These are phyloP conservation scores for Fraxinus cuspidata DNA, from an alignment of 257 asterid genomes.

Conservation along the genomic window DNA sequence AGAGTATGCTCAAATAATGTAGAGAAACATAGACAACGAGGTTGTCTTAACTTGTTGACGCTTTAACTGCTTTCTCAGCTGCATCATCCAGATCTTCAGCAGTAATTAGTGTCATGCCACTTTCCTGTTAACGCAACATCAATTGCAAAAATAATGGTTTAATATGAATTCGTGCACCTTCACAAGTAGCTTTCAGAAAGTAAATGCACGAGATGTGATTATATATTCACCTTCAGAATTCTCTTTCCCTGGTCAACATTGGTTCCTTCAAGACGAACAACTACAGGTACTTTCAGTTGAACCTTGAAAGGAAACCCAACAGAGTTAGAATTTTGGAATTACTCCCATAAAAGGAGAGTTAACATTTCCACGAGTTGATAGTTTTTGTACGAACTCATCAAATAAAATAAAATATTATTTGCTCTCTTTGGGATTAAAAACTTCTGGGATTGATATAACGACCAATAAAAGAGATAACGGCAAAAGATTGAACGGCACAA, in stretches of 20 bases:
- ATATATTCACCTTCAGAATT: constrained; percentile 72
- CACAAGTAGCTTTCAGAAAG: not conserved
- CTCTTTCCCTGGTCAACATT: constrained; percentile 95
- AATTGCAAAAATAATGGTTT: not conserved
- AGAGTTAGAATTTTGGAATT: constrained; percentile 17
- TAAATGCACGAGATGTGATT: not conserved
- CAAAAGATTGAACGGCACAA: not conserved
- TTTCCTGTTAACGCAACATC: constrained; percentile 55
- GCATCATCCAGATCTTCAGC: constrained; percentile 97
- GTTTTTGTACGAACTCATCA: not conserved
- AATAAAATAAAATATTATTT: not conserved
- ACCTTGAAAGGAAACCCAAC: constrained; percentile 47
- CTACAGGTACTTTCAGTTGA: constrained; percentile 87
- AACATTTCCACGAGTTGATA: too few species aligned
- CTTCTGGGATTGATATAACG: not conserved
- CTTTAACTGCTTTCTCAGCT: constrained; percentile 91
- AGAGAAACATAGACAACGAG: not conserved
- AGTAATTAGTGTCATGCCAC: constrained; percentile 82
- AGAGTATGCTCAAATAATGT: constrained; percentile 13
- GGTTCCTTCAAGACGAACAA: constrained; percentile 98
- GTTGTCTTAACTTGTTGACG: constrained; percentile 37
- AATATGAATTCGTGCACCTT: not conserved
- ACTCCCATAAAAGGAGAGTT: constrained; percentile 1
- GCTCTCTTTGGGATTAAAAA: not conserved
- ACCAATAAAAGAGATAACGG: not conserved